phyloP scores from a whole-genome alignment of 352 stramenopile species.

The Globisporangium iwayamae region DNA sequence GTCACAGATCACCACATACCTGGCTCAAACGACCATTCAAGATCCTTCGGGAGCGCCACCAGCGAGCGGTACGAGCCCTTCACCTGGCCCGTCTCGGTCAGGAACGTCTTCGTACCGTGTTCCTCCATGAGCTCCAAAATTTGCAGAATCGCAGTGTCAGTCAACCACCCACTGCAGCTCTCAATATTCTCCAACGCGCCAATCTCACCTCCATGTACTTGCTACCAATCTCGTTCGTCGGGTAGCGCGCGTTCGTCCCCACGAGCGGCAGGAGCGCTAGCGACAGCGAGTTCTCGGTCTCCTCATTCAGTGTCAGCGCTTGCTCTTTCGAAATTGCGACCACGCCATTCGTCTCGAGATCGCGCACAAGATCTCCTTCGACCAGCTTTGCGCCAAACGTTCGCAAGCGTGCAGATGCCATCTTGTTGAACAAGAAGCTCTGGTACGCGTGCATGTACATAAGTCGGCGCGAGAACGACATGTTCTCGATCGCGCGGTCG shows the following conservation, averaged over 20 bases:
- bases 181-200: background rate
- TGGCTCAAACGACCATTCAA: slow-evolving; percentile 41
- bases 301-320: slow-evolving; percentile 35
- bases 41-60: slow-evolving; percentile 33
- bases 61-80: slow-evolving; percentile 63
- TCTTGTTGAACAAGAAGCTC: slow-evolving; percentile 69
- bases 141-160: slow-evolving; percentile 6
- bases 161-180: background rate
- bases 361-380: slow-evolving; percentile 52
- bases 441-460: slow-evolving; percentile 83
- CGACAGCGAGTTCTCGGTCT: slow-evolving; percentile 23
- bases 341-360: slow-evolving; percentile 21
- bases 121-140: slow-evolving; percentile 36
- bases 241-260: slow-evolving; percentile 46
- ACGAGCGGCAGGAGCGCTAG: slow-evolving; percentile 55
- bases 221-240: slow-evolving; percentile 40
- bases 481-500: slow-evolving; percentile 44
- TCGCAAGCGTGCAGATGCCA: slow-evolving; percentile 49
- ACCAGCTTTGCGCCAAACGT: slow-evolving; percentile 36
- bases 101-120: slow-evolving; percentile 36
- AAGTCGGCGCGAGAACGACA: slow-evolving; percentile 54
- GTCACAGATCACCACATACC: slow-evolving; percentile 10
- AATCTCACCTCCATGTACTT: slow-evolving; percentile 37
- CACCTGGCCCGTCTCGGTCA: slow-evolving; percentile 36
- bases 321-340: slow-evolving; percentile 33